Evolutionary conservation across 78 protist species (phyloP), one percentile per base, ranked within the genome.

Genomic region (Trichosphaerium sp.): DNA sequence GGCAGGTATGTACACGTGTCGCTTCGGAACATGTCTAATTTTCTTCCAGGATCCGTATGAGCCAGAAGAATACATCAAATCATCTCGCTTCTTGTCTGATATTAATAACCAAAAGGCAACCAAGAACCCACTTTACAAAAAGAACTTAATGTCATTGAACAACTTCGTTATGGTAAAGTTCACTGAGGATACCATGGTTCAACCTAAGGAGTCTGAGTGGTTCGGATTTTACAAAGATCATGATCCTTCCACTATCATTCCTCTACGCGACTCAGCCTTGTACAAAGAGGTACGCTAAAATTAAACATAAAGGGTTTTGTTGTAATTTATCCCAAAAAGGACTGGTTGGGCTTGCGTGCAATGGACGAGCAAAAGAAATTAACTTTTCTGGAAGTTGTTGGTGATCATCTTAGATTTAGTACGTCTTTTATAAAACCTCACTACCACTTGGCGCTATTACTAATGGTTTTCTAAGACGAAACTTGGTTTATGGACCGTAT

Each of bases 51-150:
- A 43, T 29, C 71, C 71, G 4, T 2, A 37, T 25, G 58, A 52
- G 39, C 26, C 29, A n/a, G 58, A 35, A 8, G 26, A 29, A 25
- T 82, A 54, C 76, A 32, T 69, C 38, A 71, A 60, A 41, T 64
- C 64, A 31, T 65, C 64, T 15, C 32, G 25, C 34, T 82, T 75
- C 69, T 54, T 82, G 15, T 74, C 83, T 7, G 88, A 82, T 47
- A 75, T 82, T 8, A 75, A 75, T 56, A 82, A 82, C 75, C 77
- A 69, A 32, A 26, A 49, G 37, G 21, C 38, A 14, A 29, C 2
- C 43, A 82, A 76, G 61, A 82, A 82, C 35, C 56, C 34, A n/a
- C 75, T 83, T 35, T 82, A 82, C 81, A 65, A 69, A 10, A 57
- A 47, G 62, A 81, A 73, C 47, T 57, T 74, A 25, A 14, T 56